Base-by-base conservation (phyloP, 2,329 filamentous ascomycete genomes). In the Pseudonectria foliicola region DNA sequence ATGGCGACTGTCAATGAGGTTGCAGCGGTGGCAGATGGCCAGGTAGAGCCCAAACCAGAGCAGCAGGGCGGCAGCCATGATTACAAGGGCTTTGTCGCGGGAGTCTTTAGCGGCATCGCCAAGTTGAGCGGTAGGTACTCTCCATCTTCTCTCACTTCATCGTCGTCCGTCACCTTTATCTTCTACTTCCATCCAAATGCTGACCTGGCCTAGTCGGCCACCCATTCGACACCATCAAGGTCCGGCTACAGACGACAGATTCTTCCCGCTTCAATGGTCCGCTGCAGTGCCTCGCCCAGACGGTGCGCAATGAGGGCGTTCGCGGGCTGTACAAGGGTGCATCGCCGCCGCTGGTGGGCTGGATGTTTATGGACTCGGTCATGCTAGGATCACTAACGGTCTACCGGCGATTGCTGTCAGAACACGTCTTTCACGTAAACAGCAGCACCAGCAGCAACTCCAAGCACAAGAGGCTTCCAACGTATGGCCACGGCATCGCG, bases 41-140 rank as follows among this genome's bases (percentile, higher is more conserved):
- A 34, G 13, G 34, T 36, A 25, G 21, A 15, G 13, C 15, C 23
- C 13, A 43, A 40, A 18, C 37, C 36, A 11, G 30, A 14, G 25
- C 26, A 38, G 25, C 34, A 34, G 36, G 37, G 33, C 18, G 15
- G 26, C 24, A 39, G 48, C 43, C 50, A 74, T 68, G 48, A 82
- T 57, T 96, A 95, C 69, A 89, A 86, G 54, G 92, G 90, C n/a
- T 98, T 96, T 57, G 86, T 95, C 18, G 92, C 86, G 1, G 92
- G 92, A n/a, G 79, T 95, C 6, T 95, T 95, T 57, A 94, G 86
- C 25, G 92, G 92, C 15, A 82, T 96, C 53, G 81, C 89, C 39
- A 96, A 96, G 66, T 67, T 95, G 38, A 78, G 76, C 52, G 86
- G 87, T 90, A 62, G 49, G 74, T 27, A 13, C 8, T 8, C 8